Base-by-base conservation (phyloP, 2,329 filamentous ascomycete genomes). In the Remersonia thermophila region DNA sequence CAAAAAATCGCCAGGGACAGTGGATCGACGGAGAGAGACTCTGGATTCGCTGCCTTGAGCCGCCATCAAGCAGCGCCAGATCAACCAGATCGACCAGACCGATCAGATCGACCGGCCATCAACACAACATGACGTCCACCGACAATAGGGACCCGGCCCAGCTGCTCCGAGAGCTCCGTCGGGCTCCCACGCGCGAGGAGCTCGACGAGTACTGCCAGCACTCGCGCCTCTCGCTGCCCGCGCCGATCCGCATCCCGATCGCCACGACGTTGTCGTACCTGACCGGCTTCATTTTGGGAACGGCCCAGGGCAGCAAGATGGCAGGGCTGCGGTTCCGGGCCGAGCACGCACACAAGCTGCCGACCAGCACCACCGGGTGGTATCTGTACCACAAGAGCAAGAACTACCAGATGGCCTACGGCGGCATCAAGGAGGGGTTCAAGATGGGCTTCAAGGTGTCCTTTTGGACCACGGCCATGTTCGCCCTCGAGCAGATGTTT, bases 371-470 rank as follows among this genome's bases (percentile, higher is more conserved):
- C 17, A 75, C 78, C 2, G 89, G 86, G 13, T 98, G 91, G 91
- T 98, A 89, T 55, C 73, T 96, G n/a, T 98, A 98, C 59, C 89
- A 96, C 66, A 95, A 95, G 62, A 84, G 77, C 55, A 96, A 96
- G 60, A 96, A 94, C 60, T 96, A 98, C 63, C 77, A 85, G 51
- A 72, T 81, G 35, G 78, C 83, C 50, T 70, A 81, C 15, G 83
- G 81, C 5, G 89, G 82, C 1, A 63, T 93, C 13, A 74, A 74
- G 35, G 85, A 93, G 51, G 91, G 85, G 0, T 49, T 84, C 33
- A 77, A 71, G 46, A 83, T 91, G 69, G 86, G 81, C 1, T 55
- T 63, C 23, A 77, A 72, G 47, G 67, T 93, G 5, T 73, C 74
- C 4, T 63, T 80, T 31, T 87, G 87, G 72, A 82, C 76, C 2